Conservation (phyloP, 768 basidiomycete species). For the Mrakia gelida region DNA sequence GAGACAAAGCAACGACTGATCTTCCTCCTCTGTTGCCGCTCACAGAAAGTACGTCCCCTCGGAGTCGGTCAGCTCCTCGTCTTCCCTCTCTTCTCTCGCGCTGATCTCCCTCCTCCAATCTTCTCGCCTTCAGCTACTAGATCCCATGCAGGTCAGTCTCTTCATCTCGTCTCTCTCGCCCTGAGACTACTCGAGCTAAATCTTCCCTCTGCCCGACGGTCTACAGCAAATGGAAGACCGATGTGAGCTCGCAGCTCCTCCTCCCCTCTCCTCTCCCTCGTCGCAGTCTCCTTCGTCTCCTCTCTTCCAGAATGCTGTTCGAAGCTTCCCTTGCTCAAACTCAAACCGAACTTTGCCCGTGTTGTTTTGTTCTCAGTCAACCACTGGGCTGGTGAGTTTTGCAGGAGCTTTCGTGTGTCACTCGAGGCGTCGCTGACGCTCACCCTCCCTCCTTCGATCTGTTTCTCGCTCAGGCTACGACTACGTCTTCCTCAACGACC, state of each 20-base stretch:
- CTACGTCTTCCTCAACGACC: slow-evolving; percentile 8
- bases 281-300: background rate
- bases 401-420: too few relatives aligned
- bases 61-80: background rate
- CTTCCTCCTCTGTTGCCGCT: background rate
- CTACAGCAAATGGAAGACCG: slow-evolving; percentile 10
- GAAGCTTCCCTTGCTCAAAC: too few relatives aligned
- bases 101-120: background rate
- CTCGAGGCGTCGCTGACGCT: background rate
- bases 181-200: background rate
- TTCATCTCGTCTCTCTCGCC: too few relatives aligned
- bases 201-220: background rate
- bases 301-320: background rate
- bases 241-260: background rate
- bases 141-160: slow-evolving; percentile 11
- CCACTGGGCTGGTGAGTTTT: background rate
- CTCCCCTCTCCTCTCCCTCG: background rate
- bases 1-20: background rate
- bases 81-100: background rate
- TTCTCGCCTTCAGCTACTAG: background rate
- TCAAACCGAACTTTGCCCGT: background rate
- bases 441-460: background rate
- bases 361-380: background rate
- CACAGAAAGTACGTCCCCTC: background rate
- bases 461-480: background rate